These are phyloP conservation scores for Apiotrichum montevideense DNA, from an alignment of 1,284 basidiomycete genomes.

Conservation along the genomic window DNA sequence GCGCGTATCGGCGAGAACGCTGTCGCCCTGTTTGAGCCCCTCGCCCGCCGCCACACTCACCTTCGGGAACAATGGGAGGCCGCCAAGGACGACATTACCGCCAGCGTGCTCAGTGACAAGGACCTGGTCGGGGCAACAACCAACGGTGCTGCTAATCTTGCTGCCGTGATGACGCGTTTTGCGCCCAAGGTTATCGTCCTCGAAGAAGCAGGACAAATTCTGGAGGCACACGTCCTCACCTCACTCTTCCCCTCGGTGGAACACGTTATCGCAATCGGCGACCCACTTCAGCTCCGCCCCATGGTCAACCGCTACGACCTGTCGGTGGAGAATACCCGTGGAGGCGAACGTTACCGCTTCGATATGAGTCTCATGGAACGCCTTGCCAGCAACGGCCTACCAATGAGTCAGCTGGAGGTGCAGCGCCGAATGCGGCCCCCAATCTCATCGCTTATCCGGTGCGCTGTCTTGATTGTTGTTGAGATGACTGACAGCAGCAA, in stretches of 20 bases:
- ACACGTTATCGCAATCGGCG: slow-evolving; percentile 60
- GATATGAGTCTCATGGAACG: slow-evolving; percentile 62
- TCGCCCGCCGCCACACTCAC: slow-evolving; percentile 25
- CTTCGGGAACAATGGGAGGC: slow-evolving; percentile 31
- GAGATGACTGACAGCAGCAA: slow-evolving; percentile 44
- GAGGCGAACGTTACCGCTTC: slow-evolving; percentile 53
- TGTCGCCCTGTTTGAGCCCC: slow-evolving; percentile 3
- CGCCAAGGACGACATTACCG: slow-evolving; percentile 35
- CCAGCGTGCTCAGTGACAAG: neutral
- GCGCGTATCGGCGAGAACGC: slow-evolving; percentile 1
- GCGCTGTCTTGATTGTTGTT: neutral
- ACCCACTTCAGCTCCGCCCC: slow-evolving; percentile 63
- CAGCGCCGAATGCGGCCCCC: slow-evolving; percentile 52
- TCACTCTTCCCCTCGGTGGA: slow-evolving; percentile 54
- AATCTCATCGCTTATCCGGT: slow-evolving; percentile 52
- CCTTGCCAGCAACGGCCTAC: slow-evolving; percentile 51
- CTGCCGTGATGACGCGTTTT: slow-evolving; percentile 30
- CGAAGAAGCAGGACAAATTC: slow-evolving; percentile 69
- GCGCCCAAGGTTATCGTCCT: slow-evolving; percentile 56
- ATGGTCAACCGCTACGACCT: slow-evolving; percentile 59
- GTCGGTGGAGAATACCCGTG: slow-evolving; percentile 54
- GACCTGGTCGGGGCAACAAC: neutral
- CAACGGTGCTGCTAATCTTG: neutral
- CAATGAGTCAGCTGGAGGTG: slow-evolving; percentile 52
- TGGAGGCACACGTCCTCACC: slow-evolving; percentile 64